Conservation (phyloP, 257 asterid genomes). For the Sherardia arvensis region DNA sequence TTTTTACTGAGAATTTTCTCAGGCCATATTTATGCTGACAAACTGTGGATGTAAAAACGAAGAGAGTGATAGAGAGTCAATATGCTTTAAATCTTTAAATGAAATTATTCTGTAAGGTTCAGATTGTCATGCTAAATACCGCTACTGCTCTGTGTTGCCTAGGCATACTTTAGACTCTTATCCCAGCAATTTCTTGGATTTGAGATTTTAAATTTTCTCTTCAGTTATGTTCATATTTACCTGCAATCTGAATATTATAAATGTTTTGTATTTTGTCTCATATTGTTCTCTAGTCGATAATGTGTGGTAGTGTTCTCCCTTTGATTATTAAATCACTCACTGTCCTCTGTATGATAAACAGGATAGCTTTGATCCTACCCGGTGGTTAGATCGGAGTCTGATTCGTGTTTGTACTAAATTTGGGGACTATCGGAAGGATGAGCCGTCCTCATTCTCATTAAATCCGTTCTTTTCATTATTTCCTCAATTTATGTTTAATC, state of each 20-base stretch:
- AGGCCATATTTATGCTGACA: too few relatives aligned
- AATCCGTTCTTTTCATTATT: constrained; percentile 76
- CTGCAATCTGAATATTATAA: not conserved
- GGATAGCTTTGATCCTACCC: constrained; percentile 93
- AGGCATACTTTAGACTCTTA: not conserved
- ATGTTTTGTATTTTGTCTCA: not conserved
- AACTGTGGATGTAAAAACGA: too few relatives aligned
- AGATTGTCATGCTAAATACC: not conserved
- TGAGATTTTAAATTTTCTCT: not conserved
- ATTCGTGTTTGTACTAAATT: constrained; percentile 92
- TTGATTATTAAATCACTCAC: constrained; percentile 3
- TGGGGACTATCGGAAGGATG: constrained; percentile 97
- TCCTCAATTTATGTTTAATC: constrained; percentile 95
- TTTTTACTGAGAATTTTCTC: not conserved
- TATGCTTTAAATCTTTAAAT: too few relatives aligned
- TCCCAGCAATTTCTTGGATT: too few relatives aligned
- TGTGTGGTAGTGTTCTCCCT: not conserved
- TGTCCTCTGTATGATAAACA: constrained; percentile 16
- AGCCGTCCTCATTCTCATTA: constrained; percentile 75
- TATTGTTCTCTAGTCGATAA: not conserved
- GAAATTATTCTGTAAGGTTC: not conserved
- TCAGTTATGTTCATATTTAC: too few relatives aligned
- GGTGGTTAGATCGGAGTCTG: constrained; percentile 93
- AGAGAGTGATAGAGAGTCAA: not conserved
- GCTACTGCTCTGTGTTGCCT: not conserved